Evolutionary conservation across 2,329 filamentous ascomycete species (phyloP), one percentile per base, ranked within the genome.

Genomic region (Arthrinium phaeospermum): DNA sequence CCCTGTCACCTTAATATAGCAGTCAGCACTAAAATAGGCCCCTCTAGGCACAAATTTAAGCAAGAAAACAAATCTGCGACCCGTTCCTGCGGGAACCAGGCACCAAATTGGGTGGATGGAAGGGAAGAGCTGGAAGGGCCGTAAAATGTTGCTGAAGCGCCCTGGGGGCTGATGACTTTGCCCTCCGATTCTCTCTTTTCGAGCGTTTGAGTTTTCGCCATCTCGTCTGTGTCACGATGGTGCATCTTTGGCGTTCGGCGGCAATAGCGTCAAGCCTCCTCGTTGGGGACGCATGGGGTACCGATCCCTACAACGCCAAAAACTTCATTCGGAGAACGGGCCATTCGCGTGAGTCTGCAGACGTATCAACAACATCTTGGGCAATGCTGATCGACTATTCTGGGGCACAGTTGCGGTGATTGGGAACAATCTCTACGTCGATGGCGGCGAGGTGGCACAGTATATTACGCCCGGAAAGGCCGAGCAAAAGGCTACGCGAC

Each of bases 391-490:
- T 34, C 27, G 27, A 12, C 3, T 10, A 3, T 61, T 37, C 1
- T 57, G 22, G 53, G 27, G 3, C 16, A 68, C 34, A 72, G 71
- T 72, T 34, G 61, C 57, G 37, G 57, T 72, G 24, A 67, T 70
- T 47, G 71, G 68, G 16, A 70, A 72, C 24, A 67, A 27, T 12
- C 57, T 72, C 19, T 72, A 72, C 24, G 44, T 72, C 34, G 71
- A 72, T 46, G 71, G 71, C 12, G 71, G 71, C 41, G 71, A 72
- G 51, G 57, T 72, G 4, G 53, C 68, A 46, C 68, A 70, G 57
- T 41, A 27, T 6, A 37, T 67, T 22, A 45, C 53, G 53, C 53
- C 53, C 24, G 70, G 70, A 22, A 71, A 71, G 46, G 30, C 57
- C 22, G 69, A 70, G 44, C 24, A 49, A 22, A 37, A 70, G 45